A percentile compares a stretch with the other conserved stretches of the same genome.
phyloP scores from a whole-genome alignment of 768 basidiomycete genomes.

The Phlebiopsis gigantea region DNA sequence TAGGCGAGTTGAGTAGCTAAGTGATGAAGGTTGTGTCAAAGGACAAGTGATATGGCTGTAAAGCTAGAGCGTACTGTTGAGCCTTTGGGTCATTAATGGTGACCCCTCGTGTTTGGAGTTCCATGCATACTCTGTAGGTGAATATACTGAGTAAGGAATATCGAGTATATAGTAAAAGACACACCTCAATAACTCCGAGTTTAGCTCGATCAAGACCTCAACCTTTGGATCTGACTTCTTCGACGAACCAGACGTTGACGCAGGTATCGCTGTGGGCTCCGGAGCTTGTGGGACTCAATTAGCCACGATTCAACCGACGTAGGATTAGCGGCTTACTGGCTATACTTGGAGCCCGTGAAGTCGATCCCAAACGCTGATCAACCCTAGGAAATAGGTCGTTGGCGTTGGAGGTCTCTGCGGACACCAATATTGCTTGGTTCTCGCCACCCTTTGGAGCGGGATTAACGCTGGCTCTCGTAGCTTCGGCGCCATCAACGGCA shows the following conservation, averaged over 20 bases:
- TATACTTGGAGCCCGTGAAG: not conserved
- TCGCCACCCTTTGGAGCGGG: not conserved
- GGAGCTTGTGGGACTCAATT: constrained; percentile 1
- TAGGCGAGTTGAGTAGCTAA: constrained; percentile 55
- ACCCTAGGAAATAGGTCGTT: not conserved
- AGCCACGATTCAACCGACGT: not conserved
- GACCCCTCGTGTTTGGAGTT: constrained; percentile 52
- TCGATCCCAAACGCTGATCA: not conserved
- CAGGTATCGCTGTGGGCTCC: constrained; percentile 3
- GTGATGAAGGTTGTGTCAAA: constrained; percentile 2
- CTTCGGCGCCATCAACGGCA: not conserved
- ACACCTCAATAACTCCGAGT: constrained; percentile 65
- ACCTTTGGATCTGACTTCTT: constrained; percentile 42
- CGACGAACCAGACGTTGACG: constrained; percentile 3
- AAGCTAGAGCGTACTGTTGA: constrained; percentile 43
- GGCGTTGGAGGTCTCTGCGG: not conserved
- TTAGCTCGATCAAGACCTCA: constrained; percentile 57
- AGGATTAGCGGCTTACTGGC: constrained; percentile 6
- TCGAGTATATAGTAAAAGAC: constrained; percentile 14
- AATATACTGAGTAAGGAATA: not conserved
- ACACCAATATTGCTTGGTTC: not conserved
- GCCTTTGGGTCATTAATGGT: constrained; percentile 43
- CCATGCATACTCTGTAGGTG: constrained; percentile 48
- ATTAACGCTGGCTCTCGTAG: not conserved
- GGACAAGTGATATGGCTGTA: not conserved